These are phyloP conservation scores for Lasiodiplodia sp. DNA, from an alignment of 2,329 filamentous ascomycete genomes.

Conservation along the genomic window DNA sequence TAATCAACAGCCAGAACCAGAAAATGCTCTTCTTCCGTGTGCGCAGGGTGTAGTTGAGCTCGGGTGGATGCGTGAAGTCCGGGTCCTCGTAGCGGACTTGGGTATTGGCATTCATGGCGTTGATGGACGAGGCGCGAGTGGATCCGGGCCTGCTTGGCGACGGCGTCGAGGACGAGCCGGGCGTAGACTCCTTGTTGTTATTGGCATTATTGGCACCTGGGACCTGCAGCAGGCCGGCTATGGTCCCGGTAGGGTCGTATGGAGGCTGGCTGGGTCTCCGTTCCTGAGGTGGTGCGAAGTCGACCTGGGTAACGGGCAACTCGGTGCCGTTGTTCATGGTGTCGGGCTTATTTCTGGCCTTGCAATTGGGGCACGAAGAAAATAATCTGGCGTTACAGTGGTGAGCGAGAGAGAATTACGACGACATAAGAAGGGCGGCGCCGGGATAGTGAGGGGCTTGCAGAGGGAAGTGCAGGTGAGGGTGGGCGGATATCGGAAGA, in stretches of 20 bases:
- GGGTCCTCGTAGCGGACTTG: conserved; percentile 51
- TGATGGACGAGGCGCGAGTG: conserved; percentile 36
- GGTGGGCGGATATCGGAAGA: neutral
- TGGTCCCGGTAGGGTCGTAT: conserved; percentile 22
- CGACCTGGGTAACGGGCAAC: conserved; percentile 25
- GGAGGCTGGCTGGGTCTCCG: conserved; percentile 22
- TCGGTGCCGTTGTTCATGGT: conserved; percentile 19
- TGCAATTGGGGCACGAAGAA: neutral
- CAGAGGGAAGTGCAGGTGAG: neutral
- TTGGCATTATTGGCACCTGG: conserved; percentile 16
- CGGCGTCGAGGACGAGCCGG: conserved; percentile 18
- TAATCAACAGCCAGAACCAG: conserved; percentile 66
- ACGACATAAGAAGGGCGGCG: conserved; percentile 22
- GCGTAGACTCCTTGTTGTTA: neutral
- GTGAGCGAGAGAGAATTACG: neutral
- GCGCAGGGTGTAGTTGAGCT: conserved; percentile 63
- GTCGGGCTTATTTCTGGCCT: conserved; percentile 6
- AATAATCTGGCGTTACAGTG: neutral
- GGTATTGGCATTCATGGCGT: conserved; percentile 49
- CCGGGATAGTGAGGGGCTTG: neutral
- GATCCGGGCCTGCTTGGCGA: conserved; percentile 34
- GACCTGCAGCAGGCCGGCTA: conserved; percentile 19
- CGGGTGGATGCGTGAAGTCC: conserved; percentile 55
- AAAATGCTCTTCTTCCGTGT: conserved; percentile 63
- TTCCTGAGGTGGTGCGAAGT: conserved; percentile 15